phyloP scores from a whole-genome alignment of 768 basidiomycete genomes.

The Boletellus ananiceps region DNA sequence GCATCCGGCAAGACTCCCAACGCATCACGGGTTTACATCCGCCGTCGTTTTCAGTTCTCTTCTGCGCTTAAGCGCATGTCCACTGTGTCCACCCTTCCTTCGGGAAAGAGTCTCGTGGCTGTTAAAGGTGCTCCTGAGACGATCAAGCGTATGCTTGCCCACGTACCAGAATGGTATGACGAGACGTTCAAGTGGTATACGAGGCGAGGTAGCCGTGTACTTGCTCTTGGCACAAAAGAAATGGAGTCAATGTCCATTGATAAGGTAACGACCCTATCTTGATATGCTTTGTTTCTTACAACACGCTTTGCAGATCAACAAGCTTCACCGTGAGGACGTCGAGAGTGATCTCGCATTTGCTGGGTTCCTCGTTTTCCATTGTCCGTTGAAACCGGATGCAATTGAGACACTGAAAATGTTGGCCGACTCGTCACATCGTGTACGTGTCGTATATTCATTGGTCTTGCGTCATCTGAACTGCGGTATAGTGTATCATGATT shows the following conservation, averaged over 20 bases:
- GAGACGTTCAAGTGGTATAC: constrained; percentile 95
- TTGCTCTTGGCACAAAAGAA: constrained; percentile 87
- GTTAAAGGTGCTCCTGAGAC: constrained; percentile 99
- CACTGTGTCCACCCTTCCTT: constrained; percentile 68
- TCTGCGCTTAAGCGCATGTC: constrained; percentile 98
- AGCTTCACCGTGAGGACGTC: constrained; percentile 73
- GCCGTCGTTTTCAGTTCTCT: constrained; percentile 95
- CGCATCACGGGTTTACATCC: constrained; percentile 62
- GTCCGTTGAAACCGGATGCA: constrained; percentile 92
- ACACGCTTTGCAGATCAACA: constrained; percentile 63
- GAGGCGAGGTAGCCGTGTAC: constrained; percentile 85
- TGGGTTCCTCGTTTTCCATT: constrained; percentile 99
- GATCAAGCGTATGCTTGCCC: constrained; percentile 78
- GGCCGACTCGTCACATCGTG: constrained; percentile 92
- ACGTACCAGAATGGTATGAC: constrained; percentile 78
- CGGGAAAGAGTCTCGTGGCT: constrained; percentile 57
- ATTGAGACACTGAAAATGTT: constrained; percentile 89
- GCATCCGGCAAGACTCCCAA: constrained; percentile 46
- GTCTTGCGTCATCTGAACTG: background rate
- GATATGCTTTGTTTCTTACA: background rate
- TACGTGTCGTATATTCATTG: constrained; percentile 38
- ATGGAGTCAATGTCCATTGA: constrained; percentile 66
- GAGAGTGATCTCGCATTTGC: constrained; percentile 79
- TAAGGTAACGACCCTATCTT: constrained; percentile 47
- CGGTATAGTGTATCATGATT: constrained; percentile 89